A percentile compares a stretch with the other conserved stretches of the same genome.
Conservation (phyloP, 208 protist species). For the Trypanosoma grayi region DNA sequence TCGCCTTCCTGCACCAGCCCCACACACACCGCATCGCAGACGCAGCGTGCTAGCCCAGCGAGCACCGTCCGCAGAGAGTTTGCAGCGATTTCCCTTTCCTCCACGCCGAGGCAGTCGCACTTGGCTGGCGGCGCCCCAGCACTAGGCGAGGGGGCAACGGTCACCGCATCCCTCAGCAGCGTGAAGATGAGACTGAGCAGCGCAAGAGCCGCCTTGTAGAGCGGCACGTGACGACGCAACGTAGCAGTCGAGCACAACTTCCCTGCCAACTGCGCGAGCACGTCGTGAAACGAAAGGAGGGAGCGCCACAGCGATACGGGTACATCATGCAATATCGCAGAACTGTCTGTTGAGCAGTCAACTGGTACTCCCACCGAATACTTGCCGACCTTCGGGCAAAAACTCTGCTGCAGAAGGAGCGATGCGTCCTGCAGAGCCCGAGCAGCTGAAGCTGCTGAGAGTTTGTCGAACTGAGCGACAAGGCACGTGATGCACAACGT, state of each 20-base stretch:
- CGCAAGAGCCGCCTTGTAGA: constrained; percentile 12
- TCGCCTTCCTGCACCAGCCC: background rate
- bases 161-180: background rate
- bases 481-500: constrained; percentile 24
- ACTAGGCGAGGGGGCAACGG: background rate
- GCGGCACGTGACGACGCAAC: constrained; percentile 16
- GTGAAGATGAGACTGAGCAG: constrained; percentile 22
- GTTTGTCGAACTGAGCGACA: constrained; percentile 12
- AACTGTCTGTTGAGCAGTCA: background rate
- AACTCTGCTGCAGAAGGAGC: constrained; percentile 20
- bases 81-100: background rate
- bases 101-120: background rate
- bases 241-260: constrained; percentile 3
- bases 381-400: constrained; percentile 8
- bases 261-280: constrained; percentile 2
- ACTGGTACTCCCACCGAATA: background rate
- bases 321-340: background rate
- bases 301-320: background rate
- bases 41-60: background rate
- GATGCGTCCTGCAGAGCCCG: constrained; percentile 16
- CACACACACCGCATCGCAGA: constrained; percentile 6
- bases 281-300: constrained; percentile 10
- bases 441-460: constrained; percentile 1
- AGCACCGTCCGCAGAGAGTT: background rate
- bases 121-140: background rate